Percentiles rank a stretch among this genome's conserved stretches.
Conservation (phyloP, 352 stramenopile genomes). For the Blastocystis hominis region DNA sequence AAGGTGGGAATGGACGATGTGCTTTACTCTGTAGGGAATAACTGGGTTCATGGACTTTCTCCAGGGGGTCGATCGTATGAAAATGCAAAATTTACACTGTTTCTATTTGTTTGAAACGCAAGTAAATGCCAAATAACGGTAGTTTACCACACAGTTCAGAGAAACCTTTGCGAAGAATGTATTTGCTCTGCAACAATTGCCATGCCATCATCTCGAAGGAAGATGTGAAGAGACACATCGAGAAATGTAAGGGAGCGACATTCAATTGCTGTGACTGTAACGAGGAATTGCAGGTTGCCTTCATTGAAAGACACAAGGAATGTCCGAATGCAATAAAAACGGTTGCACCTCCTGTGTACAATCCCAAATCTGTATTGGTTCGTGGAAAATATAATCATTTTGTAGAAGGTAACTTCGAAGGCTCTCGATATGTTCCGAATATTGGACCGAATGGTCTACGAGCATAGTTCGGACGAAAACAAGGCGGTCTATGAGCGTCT, state of each 20-base stretch:
- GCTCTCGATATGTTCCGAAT: not conserved
- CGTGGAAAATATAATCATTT: not conserved
- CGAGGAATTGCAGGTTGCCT: not conserved
- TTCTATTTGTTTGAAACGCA: not conserved
- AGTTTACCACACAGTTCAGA: too few species aligned
- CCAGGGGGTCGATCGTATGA: not conserved
- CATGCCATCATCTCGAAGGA: too few species aligned
- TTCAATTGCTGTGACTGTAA: constrained; percentile 34
- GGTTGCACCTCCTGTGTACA: not conserved
- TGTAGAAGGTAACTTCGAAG: not conserved
- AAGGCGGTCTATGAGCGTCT: not conserved
- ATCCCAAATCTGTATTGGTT: constrained; percentile 1
- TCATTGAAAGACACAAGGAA: not conserved
- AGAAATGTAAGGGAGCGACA: not conserved
- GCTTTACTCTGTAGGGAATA: not conserved
- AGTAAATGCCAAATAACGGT: not conserved
- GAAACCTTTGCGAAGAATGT: too few species aligned
- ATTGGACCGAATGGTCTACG: not conserved
- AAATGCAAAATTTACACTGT: not conserved
- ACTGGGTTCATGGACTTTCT: not conserved
- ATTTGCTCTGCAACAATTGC: too few species aligned
- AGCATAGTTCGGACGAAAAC: not conserved
- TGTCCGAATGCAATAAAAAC: not conserved
- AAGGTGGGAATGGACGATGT: not conserved
- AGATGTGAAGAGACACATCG: not conserved